Percentiles rank a stretch among this genome's conserved stretches.
These are phyloP conservation scores for Lachnellula hyalina DNA, from an alignment of 2,329 filamentous ascomycete genomes.

Conservation along the genomic window DNA sequence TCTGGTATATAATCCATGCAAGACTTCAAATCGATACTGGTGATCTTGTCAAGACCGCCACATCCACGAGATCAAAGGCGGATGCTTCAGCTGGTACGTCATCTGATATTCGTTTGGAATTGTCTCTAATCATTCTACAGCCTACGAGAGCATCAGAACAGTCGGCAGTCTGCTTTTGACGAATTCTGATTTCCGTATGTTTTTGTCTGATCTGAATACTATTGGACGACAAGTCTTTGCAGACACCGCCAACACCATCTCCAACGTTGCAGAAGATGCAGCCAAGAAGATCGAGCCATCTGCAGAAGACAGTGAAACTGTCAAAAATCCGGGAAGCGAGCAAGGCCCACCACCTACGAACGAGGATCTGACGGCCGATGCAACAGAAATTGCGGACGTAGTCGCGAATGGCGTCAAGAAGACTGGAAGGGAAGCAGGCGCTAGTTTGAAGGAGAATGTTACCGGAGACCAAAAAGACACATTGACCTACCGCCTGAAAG, in stretches of 20 bases:
- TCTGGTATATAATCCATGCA: conserved; percentile 80
- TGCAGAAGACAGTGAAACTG: conserved; percentile 48
- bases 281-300: conserved; percentile 70
- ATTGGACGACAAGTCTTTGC: conserved; percentile 80
- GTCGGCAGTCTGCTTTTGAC: conserved; percentile 80
- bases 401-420: conserved; percentile 39
- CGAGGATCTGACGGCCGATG: conserved; percentile 58
- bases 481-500: conserved; percentile 69
- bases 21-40: conserved; percentile 62
- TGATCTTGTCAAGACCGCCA: conserved; percentile 56
- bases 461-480: conserved; percentile 67
- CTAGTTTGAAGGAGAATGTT: conserved; percentile 70
- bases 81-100: conserved; percentile 63
- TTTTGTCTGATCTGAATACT: conserved; percentile 73
- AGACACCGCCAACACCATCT: conserved; percentile 77
- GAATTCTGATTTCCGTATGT: conserved; percentile 84
- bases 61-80: conserved; percentile 59
- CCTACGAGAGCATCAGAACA: conserved; percentile 76
- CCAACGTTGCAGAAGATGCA: conserved; percentile 67
- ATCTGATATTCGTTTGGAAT: conserved; percentile 10
- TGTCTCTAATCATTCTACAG: conserved; percentile 36
- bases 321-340: conserved; percentile 48
- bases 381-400: conserved; percentile 44
- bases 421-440: conserved; percentile 53
- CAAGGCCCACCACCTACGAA: conserved; percentile 48